These are phyloP conservation scores for Leptographium radiaticola DNA, from an alignment of 2,329 filamentous ascomycete genomes.

Conservation along the genomic window DNA sequence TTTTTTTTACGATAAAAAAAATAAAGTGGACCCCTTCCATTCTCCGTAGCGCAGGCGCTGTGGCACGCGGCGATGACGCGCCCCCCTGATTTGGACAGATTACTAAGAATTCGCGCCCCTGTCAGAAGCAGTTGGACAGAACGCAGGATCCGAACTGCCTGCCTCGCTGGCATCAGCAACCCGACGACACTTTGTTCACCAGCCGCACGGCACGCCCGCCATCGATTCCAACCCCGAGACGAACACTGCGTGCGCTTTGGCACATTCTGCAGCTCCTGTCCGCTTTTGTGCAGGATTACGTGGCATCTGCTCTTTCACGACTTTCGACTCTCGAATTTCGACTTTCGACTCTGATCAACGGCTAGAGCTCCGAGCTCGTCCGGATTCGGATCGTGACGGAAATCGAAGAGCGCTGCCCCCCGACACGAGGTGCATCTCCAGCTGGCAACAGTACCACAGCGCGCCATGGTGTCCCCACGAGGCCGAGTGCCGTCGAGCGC, in stretches of 20 bases:
- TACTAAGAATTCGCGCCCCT: background rate
- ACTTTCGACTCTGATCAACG: background rate
- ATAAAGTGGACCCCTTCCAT: background rate
- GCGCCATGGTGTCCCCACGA: conserved; percentile 29
- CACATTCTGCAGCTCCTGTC: background rate
- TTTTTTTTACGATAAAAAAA: conserved; percentile 9
- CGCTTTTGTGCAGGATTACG: background rate
- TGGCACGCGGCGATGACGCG: background rate
- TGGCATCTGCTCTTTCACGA: background rate
- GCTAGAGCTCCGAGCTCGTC: background rate
- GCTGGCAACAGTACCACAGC: no score
- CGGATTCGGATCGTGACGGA: background rate
- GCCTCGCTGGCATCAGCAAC: conserved; percentile 1
- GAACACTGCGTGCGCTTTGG: background rate
- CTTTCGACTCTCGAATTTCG: background rate
- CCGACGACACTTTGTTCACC: background rate
- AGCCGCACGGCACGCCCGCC: background rate
- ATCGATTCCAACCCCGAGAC: background rate
- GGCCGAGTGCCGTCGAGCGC: conserved; percentile 29
- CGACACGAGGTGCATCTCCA: background rate
- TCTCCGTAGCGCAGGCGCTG: background rate
- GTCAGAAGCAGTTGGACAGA: background rate
- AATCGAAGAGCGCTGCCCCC: background rate
- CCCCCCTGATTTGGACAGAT: background rate
- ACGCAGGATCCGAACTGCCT: background rate